Conservation (phyloP, 306 rosid species). For the Rosa rugosa region DNA sequence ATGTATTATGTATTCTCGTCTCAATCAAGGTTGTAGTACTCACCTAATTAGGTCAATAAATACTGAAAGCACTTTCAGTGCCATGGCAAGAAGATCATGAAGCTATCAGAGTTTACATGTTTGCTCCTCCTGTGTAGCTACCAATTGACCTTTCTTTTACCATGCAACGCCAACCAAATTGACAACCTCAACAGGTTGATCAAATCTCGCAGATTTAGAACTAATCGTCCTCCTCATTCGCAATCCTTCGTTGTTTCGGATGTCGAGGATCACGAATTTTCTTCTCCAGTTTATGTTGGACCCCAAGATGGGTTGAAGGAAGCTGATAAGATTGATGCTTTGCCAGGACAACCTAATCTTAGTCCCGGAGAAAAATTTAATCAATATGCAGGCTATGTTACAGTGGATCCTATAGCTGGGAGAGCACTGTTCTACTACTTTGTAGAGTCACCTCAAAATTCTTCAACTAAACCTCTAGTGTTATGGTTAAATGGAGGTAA, state of each 20-base stretch:
- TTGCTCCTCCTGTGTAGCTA: conserved; percentile 16
- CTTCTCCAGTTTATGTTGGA: conserved; percentile 16
- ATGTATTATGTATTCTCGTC: not conserved
- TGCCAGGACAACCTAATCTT: conserved; percentile 52
- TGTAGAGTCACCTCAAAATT: conserved; percentile 44
- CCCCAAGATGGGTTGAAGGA: conserved; percentile 31
- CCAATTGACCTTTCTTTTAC: conserved; percentile 11
- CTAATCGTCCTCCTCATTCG: not conserved
- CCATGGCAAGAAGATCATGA: not conserved
- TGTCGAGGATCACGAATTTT: not conserved
- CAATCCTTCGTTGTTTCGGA: conserved; percentile 24
- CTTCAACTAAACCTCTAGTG: conserved; percentile 47
- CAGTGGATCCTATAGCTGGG: conserved; percentile 39
- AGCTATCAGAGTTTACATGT: not conserved
- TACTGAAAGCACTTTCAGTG: not conserved
- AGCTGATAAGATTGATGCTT: conserved; percentile 39
- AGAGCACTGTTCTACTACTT: conserved; percentile 56
- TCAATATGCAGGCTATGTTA: conserved; percentile 58
- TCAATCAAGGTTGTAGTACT: not conserved
- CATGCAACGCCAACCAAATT: conserved; percentile 37
- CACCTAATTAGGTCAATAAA: not conserved
- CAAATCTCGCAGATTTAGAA: conserved; percentile 27
- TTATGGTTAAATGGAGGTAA: conserved; percentile 70
- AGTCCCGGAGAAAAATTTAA: conserved; percentile 39
- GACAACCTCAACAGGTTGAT: conserved; percentile 38